phyloP scores from a whole-genome alignment of 1,139 yeast species.

The Hyphopichia wangnamkhiaoensis region DNA sequence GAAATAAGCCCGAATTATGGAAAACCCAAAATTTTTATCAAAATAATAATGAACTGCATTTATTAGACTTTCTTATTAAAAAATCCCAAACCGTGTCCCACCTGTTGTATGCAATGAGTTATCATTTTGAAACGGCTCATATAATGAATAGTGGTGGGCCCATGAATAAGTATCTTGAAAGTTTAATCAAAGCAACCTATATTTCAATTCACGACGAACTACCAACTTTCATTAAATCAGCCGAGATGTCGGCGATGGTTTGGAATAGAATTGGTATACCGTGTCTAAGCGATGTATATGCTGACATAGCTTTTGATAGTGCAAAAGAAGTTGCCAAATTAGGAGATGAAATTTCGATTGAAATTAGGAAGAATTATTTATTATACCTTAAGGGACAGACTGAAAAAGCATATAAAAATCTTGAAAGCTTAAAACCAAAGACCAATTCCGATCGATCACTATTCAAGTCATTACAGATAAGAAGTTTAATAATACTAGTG shows the following conservation, averaged over 20 bases:
- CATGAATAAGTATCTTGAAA: conserved; percentile 48
- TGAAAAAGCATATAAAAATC: conserved; percentile 30
- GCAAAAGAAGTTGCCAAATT: conserved; percentile 29
- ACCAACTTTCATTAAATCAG: conserved; percentile 45
- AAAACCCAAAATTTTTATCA: conserved; percentile 39
- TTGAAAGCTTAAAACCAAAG: conserved; percentile 26
- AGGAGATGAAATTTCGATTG: conserved; percentile 39
- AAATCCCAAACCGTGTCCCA: conserved; percentile 56
- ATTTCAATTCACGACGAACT: conserved; percentile 46
- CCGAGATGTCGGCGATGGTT: conserved; percentile 46
- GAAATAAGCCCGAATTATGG: conserved; percentile 64
- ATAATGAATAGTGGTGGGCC: conserved; percentile 52
- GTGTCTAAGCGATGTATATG: conserved; percentile 45
- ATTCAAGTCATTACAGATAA: conserved; percentile 37
- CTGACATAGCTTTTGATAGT: conserved; percentile 41
- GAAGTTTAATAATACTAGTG: conserved; percentile 36
- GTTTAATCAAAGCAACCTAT: conserved; percentile 53
- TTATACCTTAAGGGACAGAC: conserved; percentile 40
- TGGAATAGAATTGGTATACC: conserved; percentile 57
- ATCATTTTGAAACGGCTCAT: conserved; percentile 60
- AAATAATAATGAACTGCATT: conserved; percentile 53
- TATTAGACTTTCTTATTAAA: conserved; percentile 61
- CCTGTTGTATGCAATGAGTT: conserved; percentile 57
- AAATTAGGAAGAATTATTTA: conserved; percentile 38
- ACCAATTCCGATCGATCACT: conserved; percentile 31